phyloP scores from a whole-genome alignment of 1,139 yeast genomes.

The Pichia sp. region DNA sequence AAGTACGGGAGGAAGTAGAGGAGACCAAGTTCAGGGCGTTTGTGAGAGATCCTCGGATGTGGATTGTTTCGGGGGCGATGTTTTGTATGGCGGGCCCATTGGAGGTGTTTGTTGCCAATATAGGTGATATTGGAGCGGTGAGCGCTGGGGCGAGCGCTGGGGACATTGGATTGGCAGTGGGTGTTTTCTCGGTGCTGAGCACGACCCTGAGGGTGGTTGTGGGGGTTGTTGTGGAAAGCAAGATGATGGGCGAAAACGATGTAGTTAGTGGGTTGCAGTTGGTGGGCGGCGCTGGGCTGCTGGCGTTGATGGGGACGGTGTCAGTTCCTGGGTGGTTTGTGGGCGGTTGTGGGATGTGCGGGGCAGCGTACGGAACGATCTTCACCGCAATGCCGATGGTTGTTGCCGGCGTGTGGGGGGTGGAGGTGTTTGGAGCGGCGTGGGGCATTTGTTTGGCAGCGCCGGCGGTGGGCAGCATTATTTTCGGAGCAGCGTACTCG shows the following conservation, averaged over 20 bases:
- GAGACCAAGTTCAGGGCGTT: conserved; percentile 36
- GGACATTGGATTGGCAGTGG: conserved; percentile 28
- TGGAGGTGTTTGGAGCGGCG: conserved; percentile 81
- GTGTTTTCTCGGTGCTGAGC: conserved; percentile 11
- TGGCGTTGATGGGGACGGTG: not conserved
- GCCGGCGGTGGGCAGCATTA: conserved; percentile 78
- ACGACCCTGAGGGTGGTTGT: not conserved
- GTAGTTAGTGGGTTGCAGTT: not conserved
- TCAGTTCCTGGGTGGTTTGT: not conserved
- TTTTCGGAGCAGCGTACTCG: conserved; percentile 71
- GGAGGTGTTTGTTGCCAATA: conserved; percentile 80
- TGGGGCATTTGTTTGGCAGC: conserved; percentile 92
- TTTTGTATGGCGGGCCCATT: conserved; percentile 75
- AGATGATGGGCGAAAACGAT: not conserved
- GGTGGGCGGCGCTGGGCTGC: not conserved
- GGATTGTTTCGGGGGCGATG: conserved; percentile 56
- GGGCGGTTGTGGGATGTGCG: conserved; percentile 49
- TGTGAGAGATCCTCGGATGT: conserved; percentile 56
- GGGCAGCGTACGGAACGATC: conserved; percentile 73
- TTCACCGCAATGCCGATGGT: conserved; percentile 84
- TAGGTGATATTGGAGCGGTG: conserved; percentile 50
- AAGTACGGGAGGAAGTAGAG: conserved; percentile 19
- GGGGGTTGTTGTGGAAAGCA: not conserved
- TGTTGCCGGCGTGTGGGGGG: conserved; percentile 82
- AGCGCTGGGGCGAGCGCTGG: conserved; percentile 4